Percentiles rank a stretch among this genome's conserved stretches.
Evolutionary conservation across 345 rosid genomes (phyloP).

Genomic region (Toxicodendron radicans): DNA sequence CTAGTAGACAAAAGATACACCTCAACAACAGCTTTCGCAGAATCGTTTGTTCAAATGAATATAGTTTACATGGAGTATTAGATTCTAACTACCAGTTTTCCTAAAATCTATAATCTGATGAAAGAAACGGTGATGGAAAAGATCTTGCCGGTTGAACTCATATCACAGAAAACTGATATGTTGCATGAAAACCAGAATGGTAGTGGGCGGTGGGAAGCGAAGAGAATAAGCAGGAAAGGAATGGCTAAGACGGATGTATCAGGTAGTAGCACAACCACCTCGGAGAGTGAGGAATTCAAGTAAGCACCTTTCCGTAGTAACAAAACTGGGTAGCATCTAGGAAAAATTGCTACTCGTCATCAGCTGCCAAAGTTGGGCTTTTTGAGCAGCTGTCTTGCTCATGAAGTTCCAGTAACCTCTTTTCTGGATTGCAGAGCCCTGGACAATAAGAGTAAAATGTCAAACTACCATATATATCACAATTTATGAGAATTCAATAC

Average conservation of each 20-base stretch:
- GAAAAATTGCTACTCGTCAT: slow-evolving; percentile 48
- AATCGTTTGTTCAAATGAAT: background rate
- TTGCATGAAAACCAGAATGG: slow-evolving; percentile 1
- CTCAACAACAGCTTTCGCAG: background rate
- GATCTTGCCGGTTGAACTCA: background rate
- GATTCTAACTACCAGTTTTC: slow-evolving; percentile 1
- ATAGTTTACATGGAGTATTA: slow-evolving; percentile 16
- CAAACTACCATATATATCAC: background rate
- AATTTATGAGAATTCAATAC: background rate
- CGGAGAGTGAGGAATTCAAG: background rate
- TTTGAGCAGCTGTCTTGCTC: slow-evolving; percentile 66
- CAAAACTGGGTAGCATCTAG: background rate
- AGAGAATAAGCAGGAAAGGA: background rate
- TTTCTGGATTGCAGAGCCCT: slow-evolving; percentile 86
- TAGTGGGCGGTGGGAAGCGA: background rate
- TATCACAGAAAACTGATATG: background rate
- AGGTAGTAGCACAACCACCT: slow-evolving; percentile 13
- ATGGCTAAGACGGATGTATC: slow-evolving; percentile 4
- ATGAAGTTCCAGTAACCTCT: slow-evolving; percentile 77
- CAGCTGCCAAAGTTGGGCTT: slow-evolving; percentile 72
- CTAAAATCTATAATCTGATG: slow-evolving; percentile 15
- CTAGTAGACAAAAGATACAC: background rate
- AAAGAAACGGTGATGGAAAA: background rate
- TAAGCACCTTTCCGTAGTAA: background rate
- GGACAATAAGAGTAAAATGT: slow-evolving; percentile 22